phyloP scores from a whole-genome alignment of 768 basidiomycete species.

The Lactarius pseudohatsudake region DNA sequence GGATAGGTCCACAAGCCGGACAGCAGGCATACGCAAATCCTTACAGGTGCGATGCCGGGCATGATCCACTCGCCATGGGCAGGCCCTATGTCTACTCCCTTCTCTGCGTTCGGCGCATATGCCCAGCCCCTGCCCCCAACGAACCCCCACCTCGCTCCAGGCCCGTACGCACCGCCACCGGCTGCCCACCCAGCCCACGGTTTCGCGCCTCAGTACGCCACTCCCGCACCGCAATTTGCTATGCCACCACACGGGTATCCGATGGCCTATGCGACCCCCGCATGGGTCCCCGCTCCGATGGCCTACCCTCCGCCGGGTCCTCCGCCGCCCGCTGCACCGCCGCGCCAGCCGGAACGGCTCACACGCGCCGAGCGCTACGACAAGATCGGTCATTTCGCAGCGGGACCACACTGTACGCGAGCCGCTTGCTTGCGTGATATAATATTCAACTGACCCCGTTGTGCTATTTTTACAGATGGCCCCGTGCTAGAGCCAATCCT shows the following conservation, averaged over 20 bases:
- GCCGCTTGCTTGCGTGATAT: slow-evolving; percentile 20
- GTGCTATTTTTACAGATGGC: slow-evolving; percentile 47
- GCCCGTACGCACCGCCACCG: slow-evolving; percentile 9
- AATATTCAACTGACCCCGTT: neutral
- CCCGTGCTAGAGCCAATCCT: slow-evolving; percentile 69
- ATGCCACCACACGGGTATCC: slow-evolving; percentile 21
- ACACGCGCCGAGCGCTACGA: slow-evolving; percentile 36
- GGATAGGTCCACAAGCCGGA: slow-evolving; percentile 31
- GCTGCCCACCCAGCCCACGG: slow-evolving; percentile 13
- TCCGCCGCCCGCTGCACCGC: slow-evolving; percentile 30
- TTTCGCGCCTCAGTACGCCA: slow-evolving; percentile 20
- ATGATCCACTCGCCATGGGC: slow-evolving; percentile 16
- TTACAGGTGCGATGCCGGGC: slow-evolving; percentile 1
- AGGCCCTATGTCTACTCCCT: slow-evolving; percentile 22
- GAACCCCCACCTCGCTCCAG: slow-evolving; percentile 9
- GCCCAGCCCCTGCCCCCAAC: slow-evolving; percentile 37
- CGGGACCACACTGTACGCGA: slow-evolving; percentile 45
- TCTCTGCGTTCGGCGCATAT: slow-evolving; percentile 35
- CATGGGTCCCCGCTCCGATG: slow-evolving; percentile 18
- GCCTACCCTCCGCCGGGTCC: slow-evolving; percentile 18
- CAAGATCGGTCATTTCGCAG: slow-evolving; percentile 39
- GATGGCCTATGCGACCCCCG: slow-evolving; percentile 20
- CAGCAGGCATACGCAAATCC: slow-evolving; percentile 25
- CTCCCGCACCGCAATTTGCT: slow-evolving; percentile 18
- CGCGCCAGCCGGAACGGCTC: slow-evolving; percentile 33